A percentile compares a stretch with the other conserved stretches of the same genome.
phyloP scores from a whole-genome alignment of 805 yeast species.

The Metschnikowia hibisci region DNA sequence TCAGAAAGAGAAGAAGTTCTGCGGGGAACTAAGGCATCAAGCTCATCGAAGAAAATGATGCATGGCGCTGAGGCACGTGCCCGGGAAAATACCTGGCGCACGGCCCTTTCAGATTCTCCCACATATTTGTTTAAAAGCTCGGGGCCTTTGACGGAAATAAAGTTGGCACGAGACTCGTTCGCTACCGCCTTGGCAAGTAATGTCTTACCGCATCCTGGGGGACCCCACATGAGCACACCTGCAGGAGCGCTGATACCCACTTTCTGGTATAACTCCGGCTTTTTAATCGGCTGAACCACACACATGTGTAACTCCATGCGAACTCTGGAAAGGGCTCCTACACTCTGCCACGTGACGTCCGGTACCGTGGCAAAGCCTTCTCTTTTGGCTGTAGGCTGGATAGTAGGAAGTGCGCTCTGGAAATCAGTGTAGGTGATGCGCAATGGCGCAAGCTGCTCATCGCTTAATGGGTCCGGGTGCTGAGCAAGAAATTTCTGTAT shows the following conservation, averaged over 20 bases:
- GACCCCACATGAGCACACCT: slow-evolving; percentile 98
- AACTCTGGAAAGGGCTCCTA: slow-evolving; percentile 80
- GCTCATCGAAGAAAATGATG: slow-evolving; percentile 90
- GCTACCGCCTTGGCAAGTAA: slow-evolving; percentile 96
- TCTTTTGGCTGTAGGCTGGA: slow-evolving; percentile 96
- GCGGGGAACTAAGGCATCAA: slow-evolving; percentile 93
- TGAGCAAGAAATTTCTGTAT: slow-evolving; percentile 67
- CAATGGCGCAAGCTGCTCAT: slow-evolving; percentile 70
- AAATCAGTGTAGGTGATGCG: slow-evolving; percentile 79
- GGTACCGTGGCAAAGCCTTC: slow-evolving; percentile 99
- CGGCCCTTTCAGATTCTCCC: slow-evolving; percentile 93
- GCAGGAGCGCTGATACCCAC: slow-evolving; percentile 97
- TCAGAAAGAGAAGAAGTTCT: slow-evolving; percentile 87
- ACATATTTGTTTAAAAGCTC: slow-evolving; percentile 91
- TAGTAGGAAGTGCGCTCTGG: slow-evolving; percentile 77
- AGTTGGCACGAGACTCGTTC: slow-evolving; percentile 93
- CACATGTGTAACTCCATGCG: slow-evolving; percentile 95
- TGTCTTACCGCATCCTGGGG: slow-evolving; percentile 99
- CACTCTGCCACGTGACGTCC: slow-evolving; percentile 92
- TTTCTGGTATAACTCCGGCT: slow-evolving; percentile 82
- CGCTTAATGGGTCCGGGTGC: slow-evolving; percentile 77
- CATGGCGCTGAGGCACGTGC: slow-evolving; percentile 94
- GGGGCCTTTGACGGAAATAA: slow-evolving; percentile 94
- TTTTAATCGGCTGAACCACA: slow-evolving; percentile 90
- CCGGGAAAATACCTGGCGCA: slow-evolving; percentile 86